A percentile compares a stretch with the other conserved stretches of the same genome.
Evolutionary conservation across 2,329 filamentous ascomycete species (phyloP).

Genomic region (Zymoseptoria brevis): DNA sequence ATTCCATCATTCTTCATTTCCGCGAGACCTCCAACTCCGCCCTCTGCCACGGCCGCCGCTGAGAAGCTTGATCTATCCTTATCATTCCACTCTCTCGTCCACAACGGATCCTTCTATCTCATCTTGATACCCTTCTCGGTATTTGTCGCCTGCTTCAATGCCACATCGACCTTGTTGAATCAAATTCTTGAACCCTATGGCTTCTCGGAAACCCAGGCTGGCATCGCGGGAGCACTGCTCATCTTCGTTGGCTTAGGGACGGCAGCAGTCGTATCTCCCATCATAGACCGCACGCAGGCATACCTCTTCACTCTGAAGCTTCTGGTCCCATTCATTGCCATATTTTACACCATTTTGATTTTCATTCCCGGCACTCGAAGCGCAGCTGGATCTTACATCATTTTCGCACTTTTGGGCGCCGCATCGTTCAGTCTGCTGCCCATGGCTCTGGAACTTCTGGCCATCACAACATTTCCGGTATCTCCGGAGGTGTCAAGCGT

Average conservation of each 20-base stretch:
- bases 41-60: slow-evolving; percentile 57
- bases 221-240: slow-evolving; percentile 79
- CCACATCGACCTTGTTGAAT: slow-evolving; percentile 76
- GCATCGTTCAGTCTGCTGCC: slow-evolving; percentile 74
- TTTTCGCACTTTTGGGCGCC: slow-evolving; percentile 70
- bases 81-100: slow-evolving; percentile 42
- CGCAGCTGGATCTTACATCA: slow-evolving; percentile 62
- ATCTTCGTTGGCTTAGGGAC: slow-evolving; percentile 79
- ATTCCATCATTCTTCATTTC: slow-evolving; percentile 79
- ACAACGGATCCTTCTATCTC: slow-evolving; percentile 68
- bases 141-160: slow-evolving; percentile 92
- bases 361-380: slow-evolving; percentile 63
- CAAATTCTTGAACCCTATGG: slow-evolving; percentile 83
- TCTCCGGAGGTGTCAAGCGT: slow-evolving; percentile 78
- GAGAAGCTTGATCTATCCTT: slow-evolving; percentile 45
- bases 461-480: slow-evolving; percentile 79
- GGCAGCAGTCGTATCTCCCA: slow-evolving; percentile 67
- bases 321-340: slow-evolving; percentile 64
- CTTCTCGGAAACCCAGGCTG: slow-evolving; percentile 74
- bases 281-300: slow-evolving; percentile 76
- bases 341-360: slow-evolving; percentile 63
- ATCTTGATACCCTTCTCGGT: slow-evolving; percentile 71
- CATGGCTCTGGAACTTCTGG: slow-evolving; percentile 75
- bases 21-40: slow-evolving; percentile 65
- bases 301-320: slow-evolving; percentile 67